Conservation (phyloP, 768 basidiomycete species). For the Pulveroboletus ravenelii region DNA sequence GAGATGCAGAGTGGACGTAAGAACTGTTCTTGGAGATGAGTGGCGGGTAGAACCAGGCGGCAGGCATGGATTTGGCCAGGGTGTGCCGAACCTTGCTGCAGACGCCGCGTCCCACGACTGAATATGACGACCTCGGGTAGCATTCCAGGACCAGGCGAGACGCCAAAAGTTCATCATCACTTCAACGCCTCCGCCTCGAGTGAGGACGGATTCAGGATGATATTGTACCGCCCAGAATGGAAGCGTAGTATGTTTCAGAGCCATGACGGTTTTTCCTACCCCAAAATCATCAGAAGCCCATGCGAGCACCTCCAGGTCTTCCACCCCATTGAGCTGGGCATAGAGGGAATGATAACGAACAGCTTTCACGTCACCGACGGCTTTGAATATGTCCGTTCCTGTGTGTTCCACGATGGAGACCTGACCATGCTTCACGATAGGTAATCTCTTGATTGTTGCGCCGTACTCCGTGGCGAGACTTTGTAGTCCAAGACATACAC, state of each 20-base stretch:
- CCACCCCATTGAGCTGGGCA: conserved; percentile 42
- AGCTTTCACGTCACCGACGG: conserved; percentile 47
- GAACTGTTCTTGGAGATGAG: conserved; percentile 27
- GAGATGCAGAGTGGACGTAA: conserved; percentile 39
- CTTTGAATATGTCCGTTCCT: conserved; percentile 57
- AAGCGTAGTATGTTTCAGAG: conserved; percentile 51
- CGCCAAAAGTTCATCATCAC: conserved; percentile 73
- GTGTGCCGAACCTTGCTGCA: conserved; percentile 38
- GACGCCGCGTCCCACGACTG: conserved; percentile 40
- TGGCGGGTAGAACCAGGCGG: conserved; percentile 13
- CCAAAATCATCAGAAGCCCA: conserved; percentile 68
- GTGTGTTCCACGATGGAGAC: conserved; percentile 59
- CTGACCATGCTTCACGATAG: conserved; percentile 76
- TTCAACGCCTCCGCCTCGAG: conserved; percentile 60
- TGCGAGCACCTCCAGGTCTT: conserved; percentile 60
- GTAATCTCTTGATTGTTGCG: conserved; percentile 52
- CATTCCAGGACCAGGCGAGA: conserved; percentile 57
- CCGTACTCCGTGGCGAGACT: conserved; percentile 66
- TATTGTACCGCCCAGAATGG: conserved; percentile 91
- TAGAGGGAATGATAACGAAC: conserved; percentile 83
- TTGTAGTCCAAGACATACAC: conserved; percentile 80
- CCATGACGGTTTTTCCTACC: conserved; percentile 73
- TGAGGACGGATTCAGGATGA: conserved; percentile 81
- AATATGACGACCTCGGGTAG: conserved; percentile 33
- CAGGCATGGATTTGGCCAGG: conserved; percentile 53